Evolutionary conservation across 176 grass and related monocot species (phyloP).

Genomic region (Areca catechu): DNA sequence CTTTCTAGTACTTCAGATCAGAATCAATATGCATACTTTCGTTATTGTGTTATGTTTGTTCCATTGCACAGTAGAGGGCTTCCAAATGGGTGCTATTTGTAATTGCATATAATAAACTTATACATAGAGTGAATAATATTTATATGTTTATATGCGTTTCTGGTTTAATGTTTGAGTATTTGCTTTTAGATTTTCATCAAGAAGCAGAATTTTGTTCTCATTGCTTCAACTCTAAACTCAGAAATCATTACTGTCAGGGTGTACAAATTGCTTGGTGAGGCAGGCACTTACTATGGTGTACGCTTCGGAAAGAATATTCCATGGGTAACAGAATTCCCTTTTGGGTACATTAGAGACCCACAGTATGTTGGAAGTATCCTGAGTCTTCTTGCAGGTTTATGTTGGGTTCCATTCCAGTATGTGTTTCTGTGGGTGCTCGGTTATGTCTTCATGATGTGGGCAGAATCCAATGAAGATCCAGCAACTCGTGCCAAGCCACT

Average conservation of each 20-base stretch:
- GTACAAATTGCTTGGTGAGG: conserved; percentile 81
- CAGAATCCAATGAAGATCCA: conserved; percentile 66
- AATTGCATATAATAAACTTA: too few species aligned
- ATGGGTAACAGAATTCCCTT: conserved; percentile 77
- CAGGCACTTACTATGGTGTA: conserved; percentile 78
- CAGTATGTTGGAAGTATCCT: conserved; percentile 83
- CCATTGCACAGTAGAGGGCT: too few species aligned
- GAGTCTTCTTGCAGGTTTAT: conserved; percentile 55
- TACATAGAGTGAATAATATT: too few species aligned
- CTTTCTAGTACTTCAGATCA: too few species aligned
- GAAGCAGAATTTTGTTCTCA: too few species aligned
- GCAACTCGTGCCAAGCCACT: conserved; percentile 48
- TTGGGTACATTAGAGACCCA: conserved; percentile 83
- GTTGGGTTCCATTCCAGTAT: conserved; percentile 62
- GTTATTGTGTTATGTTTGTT: too few species aligned
- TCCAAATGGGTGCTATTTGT: too few species aligned
- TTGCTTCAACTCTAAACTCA: too few species aligned
- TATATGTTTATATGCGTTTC: too few species aligned
- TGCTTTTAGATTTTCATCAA: too few species aligned
- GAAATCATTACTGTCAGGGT: conserved; percentile 36
- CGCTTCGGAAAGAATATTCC: conserved; percentile 63
- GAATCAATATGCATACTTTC: too few species aligned
- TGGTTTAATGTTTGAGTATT: too few species aligned
- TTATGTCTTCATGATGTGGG: conserved; percentile 76
- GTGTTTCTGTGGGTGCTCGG: conserved; percentile 68